Evolutionary conservation across 495 filamentous ascomycete genomes (phyloP).

Genomic region (Durotheca rogersii): DNA sequence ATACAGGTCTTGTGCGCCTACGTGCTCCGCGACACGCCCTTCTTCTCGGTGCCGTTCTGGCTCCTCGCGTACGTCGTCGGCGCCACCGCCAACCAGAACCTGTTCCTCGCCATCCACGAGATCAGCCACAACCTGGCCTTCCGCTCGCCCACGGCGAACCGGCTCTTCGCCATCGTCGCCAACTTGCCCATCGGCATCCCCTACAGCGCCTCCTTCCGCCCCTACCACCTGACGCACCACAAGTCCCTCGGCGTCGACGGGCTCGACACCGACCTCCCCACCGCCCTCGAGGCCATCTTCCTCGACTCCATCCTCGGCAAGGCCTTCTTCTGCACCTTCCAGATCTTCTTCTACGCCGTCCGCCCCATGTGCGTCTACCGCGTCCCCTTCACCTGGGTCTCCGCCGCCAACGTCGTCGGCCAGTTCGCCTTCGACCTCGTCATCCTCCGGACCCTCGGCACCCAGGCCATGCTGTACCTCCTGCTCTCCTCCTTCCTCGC

Average conservation of each 20-base stretch:
- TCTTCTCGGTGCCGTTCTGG: conserved; percentile 82
- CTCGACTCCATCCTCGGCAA: conserved; percentile 97
- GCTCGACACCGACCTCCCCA: conserved; percentile 94
- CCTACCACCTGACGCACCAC: conserved; percentile 98
- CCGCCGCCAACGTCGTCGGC: conserved; percentile 72
- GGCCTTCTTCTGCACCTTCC: conserved; percentile 99
- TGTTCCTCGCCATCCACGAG: conserved; percentile 98
- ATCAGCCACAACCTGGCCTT: conserved; percentile 98
- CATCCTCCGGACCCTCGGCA: conserved; percentile 56
- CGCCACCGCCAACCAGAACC: conserved; percentile 96
- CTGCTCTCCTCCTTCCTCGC: conserved; percentile 88
- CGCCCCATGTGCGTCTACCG: conserved; percentile 94
- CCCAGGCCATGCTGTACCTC: conserved; percentile 71
- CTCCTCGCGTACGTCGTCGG: conserved; percentile 88
- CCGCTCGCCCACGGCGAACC: conserved; percentile 77
- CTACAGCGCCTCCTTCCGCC: conserved; percentile 94
- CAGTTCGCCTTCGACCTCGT: conserved; percentile 78
- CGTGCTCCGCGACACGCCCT: conserved; percentile 71
- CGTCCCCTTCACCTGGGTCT: conserved; percentile 82
- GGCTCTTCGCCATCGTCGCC: conserved; percentile 84
- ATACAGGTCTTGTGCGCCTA: conserved; percentile 81
- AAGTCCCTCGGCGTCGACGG: conserved; percentile 97
- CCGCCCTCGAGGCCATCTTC: conserved; percentile 85
- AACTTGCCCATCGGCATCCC: conserved; percentile 95
- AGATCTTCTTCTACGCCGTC: conserved; percentile 99